Conservation (phyloP, 1,284 basidiomycete genomes). For the Sporisorium scitamineum region DNA sequence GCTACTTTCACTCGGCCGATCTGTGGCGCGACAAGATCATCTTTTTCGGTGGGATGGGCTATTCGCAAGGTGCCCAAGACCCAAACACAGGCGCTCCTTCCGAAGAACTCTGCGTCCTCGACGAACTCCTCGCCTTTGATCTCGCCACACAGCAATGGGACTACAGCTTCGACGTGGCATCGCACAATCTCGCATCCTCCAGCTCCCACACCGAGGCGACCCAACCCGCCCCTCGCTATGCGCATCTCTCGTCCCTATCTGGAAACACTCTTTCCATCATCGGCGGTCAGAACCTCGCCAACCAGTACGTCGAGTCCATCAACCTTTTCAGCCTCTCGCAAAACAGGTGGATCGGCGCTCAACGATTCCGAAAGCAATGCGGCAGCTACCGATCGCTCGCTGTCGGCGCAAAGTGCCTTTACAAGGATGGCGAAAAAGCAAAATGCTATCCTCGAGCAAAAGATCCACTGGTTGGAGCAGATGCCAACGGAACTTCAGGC, state of each 20-base stretch:
- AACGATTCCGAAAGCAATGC: constrained; percentile 58
- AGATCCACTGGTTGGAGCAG: constrained; percentile 26
- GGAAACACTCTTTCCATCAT: constrained; percentile 80
- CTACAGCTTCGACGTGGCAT: constrained; percentile 33
- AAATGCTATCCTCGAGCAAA: constrained; percentile 55
- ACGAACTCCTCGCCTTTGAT: constrained; percentile 62
- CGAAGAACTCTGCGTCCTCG: constrained; percentile 59
- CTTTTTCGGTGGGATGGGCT: constrained; percentile 66
- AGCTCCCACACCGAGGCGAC: constrained; percentile 13
- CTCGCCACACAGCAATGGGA: constrained; percentile 59
- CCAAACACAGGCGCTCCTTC: constrained; percentile 3
- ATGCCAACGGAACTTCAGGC: constrained; percentile 1
- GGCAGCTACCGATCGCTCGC: constrained; percentile 62
- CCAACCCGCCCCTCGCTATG: constrained; percentile 57
- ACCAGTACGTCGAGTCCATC: constrained; percentile 70
- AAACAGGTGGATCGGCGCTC: constrained; percentile 48
- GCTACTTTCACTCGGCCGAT: constrained; percentile 66
- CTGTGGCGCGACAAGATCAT: constrained; percentile 62
- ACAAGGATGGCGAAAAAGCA: constrained; percentile 49
- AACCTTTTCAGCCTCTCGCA: constrained; percentile 57
- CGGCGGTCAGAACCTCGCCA: constrained; percentile 83
- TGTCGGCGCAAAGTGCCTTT: constrained; percentile 37
- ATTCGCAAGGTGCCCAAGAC: constrained; percentile 24
- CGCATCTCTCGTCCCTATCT: constrained; percentile 59
- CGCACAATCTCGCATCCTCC: constrained; percentile 16